Base-by-base conservation (phyloP, 768 basidiomycete genomes). In the Termitomyces sp. region DNA sequence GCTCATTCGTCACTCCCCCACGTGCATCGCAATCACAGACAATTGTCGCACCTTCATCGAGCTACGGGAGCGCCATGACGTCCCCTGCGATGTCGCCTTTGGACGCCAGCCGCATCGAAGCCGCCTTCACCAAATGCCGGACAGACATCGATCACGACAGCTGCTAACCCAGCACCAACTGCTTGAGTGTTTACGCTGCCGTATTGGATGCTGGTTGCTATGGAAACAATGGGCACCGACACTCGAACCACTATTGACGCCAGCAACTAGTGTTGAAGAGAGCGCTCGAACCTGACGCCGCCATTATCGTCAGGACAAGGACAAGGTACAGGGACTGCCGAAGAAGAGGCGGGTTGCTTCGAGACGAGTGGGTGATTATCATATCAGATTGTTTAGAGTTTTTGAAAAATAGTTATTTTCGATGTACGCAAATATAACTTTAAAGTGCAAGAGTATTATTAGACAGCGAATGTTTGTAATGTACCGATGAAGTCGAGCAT, bases 41-140 rank as follows among this genome's bases (percentile, higher is more conserved):
- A 17, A 75, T 81, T n/a, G 68, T 73, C 9, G 77, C 80, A 7
- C 77, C 85, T 2, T 71, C 77, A 0, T 82, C 83, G 17, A 75
- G 72, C 26, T 70, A 56, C 19, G 56, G 59, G 58, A 41, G 50
- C 34, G 60, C 28, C n/a, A 68, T 71, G 62, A 71, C 75, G 1
- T 86, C 85, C 2, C 84, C 84, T 14, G 78, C 80, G 9, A 64
- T 80, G 9, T 83, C 82, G 4, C 81, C 82, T n/a, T 69, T 73
- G 64, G 77, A 80, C 52, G 17, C 87, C 86, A 10, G 78, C 79
- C 28, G 72, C 78, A 1, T 81, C 83, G 2, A 81, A 82, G 55
- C 77, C 81, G 10, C 71, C 77, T 2, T 77, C 80, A 1, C 82
- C 82, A n/a, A 72, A 69, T 15, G n/a, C n/a, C n/a, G 67, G 65